A percentile compares a stretch with the other conserved stretches of the same genome.
phyloP scores from a whole-genome alignment of 1,284 basidiomycete species.

The Apiotrichum gamsii region DNA sequence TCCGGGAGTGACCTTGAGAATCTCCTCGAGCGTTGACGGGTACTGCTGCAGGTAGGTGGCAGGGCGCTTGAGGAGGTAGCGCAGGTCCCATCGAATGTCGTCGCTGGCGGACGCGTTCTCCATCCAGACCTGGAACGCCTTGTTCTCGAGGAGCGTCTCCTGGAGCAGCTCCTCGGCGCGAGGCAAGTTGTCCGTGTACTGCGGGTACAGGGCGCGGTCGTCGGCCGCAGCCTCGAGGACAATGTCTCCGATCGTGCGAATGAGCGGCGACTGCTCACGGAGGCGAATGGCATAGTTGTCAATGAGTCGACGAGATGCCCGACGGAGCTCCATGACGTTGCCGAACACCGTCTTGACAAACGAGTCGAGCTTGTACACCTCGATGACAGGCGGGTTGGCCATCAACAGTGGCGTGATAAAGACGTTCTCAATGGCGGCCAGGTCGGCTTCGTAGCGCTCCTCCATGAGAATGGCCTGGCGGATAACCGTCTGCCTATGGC shows the following conservation, averaged over 20 bases:
- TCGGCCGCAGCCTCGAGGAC: slow-evolving; percentile 82
- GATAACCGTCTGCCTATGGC: slow-evolving; percentile 82
- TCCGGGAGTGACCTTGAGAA: slow-evolving; percentile 68
- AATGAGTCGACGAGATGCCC: slow-evolving; percentile 71
- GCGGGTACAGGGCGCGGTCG: slow-evolving; percentile 78
- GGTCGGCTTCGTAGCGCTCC: slow-evolving; percentile 81
- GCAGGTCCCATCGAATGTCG: slow-evolving; percentile 73
- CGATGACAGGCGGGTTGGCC: slow-evolving; percentile 67
- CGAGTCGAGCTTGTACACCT: slow-evolving; percentile 57
- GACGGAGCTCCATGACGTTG: slow-evolving; percentile 75
- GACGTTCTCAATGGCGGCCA: slow-evolving; percentile 71
- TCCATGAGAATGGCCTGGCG: slow-evolving; percentile 86
- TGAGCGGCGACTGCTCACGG: slow-evolving; percentile 75
- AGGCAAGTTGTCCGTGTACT: slow-evolving; percentile 78
- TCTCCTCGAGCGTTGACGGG: slow-evolving; percentile 76
- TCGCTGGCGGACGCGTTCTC: slow-evolving; percentile 65
- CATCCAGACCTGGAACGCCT: slow-evolving; percentile 76
- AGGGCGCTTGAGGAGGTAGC: slow-evolving; percentile 78
- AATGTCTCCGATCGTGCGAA: slow-evolving; percentile 82
- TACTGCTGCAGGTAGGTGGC: slow-evolving; percentile 86
- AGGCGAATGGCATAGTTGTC: slow-evolving; percentile 82
- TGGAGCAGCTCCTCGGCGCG: slow-evolving; percentile 77
- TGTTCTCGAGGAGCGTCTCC: slow-evolving; percentile 74
- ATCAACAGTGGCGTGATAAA: slow-evolving; percentile 72
- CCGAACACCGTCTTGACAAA: slow-evolving; percentile 84